Conservation (phyloP, 257 asterid genomes). For the Solanum pennellii region DNA sequence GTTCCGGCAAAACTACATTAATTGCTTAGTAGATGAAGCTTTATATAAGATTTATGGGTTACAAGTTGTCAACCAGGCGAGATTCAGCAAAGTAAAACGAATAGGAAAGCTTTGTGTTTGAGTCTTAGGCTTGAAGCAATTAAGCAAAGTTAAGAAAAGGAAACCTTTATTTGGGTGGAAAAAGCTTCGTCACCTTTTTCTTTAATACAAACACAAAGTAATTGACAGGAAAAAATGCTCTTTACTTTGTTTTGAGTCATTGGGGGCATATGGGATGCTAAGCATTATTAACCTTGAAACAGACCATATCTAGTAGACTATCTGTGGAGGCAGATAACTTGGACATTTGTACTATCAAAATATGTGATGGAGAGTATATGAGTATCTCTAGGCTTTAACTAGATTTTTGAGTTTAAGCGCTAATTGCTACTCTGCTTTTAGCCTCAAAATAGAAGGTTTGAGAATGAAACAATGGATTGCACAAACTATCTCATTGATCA, state of each 20-base stretch:
- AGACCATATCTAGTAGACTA: background rate
- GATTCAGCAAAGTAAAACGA: background rate
- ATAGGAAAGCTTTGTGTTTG: background rate
- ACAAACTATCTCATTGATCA: background rate
- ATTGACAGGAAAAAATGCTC: background rate
- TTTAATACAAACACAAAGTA: background rate
- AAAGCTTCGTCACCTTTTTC: background rate
- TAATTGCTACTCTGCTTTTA: background rate
- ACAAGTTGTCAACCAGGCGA: background rate
- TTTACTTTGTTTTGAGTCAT: background rate
- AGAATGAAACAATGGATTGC: background rate
- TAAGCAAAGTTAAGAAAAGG: background rate
- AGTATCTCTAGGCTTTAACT: background rate
- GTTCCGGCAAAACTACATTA: background rate
- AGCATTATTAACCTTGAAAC: background rate
- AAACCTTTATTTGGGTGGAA: background rate
- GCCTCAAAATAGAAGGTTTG: background rate
- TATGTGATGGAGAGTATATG: background rate
- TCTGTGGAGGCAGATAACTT: background rate
- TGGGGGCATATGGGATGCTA: background rate
- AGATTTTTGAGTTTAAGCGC: background rate
- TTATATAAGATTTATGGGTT: background rate
- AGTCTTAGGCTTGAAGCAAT: background rate
- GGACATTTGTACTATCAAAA: background rate
- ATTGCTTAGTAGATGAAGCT: background rate